Evolutionary conservation across 225 moss, liverwort and hornwort genomes (phyloP), one percentile per base, ranked within the genome.

Genomic region (Pleurozium schreberi): DNA sequence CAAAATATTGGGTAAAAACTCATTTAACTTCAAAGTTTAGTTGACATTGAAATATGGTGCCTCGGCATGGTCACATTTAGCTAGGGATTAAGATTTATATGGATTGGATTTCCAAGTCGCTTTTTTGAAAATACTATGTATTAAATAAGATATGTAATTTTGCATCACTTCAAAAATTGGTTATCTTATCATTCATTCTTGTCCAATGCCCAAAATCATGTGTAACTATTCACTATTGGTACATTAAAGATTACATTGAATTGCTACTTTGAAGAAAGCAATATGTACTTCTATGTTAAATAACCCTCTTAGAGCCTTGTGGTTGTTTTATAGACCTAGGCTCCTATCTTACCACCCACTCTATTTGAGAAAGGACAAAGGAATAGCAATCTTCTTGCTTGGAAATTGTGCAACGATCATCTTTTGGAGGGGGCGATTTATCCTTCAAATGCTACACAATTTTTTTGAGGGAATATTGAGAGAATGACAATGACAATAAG

Each of bases 241-340:
- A 15, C 27, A 26, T 70, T 42, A 1, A 43, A 71, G 15, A n/a
- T n/a, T n/a, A n/a, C n/a, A n/a, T n/a, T n/a, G n/a, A n/a, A n/a
- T n/a, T n/a, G n/a, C n/a, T n/a, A n/a, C n/a, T n/a, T n/a, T n/a
- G n/a, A n/a, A n/a, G n/a, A n/a, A n/a, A n/a, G n/a, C n/a, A n/a
- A n/a, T n/a, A n/a, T n/a, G n/a, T n/a, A n/a, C n/a, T n/a, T n/a
- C 8, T 70, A 42, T 42, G 4, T 27, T 70, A 70, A 1, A 27
- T 1, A 40, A 45, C 3, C 43, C 17, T 45, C 28, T 45, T 10
- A 45, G 17, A 45, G 17, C 43, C 10, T 45, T 45, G 3, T 18
- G 0, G 3, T 45, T 0, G 0, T 25, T 42, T 42, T 5, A 42
- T 6, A 26, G 9, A 8, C 40, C 8, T 42, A 42, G 3, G 26